A percentile compares a stretch with the other conserved stretches of the same genome.
Evolutionary conservation across 345 rosid species (phyloP).

Genomic region (Syzygium aqueum): DNA sequence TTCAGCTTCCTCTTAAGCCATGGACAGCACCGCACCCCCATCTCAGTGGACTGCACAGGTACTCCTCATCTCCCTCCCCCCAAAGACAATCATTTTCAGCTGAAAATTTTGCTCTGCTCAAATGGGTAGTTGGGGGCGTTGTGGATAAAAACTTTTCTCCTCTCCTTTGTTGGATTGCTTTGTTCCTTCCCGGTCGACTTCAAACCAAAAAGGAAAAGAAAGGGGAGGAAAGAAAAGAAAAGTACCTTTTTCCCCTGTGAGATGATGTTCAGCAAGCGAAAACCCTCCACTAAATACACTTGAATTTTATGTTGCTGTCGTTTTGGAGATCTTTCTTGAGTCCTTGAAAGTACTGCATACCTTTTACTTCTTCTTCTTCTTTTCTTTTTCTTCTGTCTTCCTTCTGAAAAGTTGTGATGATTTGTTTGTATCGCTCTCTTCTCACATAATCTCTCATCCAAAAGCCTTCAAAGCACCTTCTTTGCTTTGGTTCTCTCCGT

Average conservation of each 20-base stretch:
- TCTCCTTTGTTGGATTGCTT: background rate
- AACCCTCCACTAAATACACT: background rate
- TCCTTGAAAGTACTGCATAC: background rate
- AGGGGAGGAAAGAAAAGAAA: background rate
- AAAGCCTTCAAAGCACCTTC: background rate
- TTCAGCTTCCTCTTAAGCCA: constrained; percentile 1
- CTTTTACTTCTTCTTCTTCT: background rate
- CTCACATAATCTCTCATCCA: background rate
- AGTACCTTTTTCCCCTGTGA: background rate
- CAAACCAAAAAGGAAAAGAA: background rate
- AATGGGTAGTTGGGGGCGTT: background rate
- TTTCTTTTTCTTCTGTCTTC: background rate
- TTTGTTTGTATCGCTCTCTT: background rate
- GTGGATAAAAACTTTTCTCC: background rate
- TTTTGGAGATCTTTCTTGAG: background rate
- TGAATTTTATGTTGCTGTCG: background rate
- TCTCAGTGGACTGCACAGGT: constrained; percentile 4
- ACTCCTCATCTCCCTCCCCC: background rate
- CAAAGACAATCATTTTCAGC: background rate
- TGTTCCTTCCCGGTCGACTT: background rate
- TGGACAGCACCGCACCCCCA: background rate
- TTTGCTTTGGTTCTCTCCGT: background rate
- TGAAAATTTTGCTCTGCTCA: background rate
- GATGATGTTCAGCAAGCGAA: background rate
- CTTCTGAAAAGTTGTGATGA: background rate